Evolutionary conservation across 2,329 filamentous ascomycete genomes (phyloP).

Genomic region (Penicillium sp.): DNA sequence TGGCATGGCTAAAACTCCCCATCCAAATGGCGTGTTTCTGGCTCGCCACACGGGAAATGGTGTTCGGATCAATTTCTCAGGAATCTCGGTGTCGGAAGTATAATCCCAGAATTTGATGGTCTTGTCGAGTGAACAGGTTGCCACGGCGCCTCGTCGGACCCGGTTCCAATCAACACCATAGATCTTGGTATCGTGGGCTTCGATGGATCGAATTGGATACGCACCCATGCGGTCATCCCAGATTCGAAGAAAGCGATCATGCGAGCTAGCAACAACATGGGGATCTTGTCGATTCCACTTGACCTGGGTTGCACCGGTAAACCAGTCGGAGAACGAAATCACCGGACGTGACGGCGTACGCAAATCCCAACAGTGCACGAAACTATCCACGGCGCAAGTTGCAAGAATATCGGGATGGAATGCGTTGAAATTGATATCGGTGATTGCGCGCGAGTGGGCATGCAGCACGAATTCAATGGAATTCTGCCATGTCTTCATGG

Average conservation of each 20-base stretch:
- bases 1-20: conserved; percentile 84
- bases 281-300: conserved; percentile 89
- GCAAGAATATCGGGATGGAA: conserved; percentile 86
- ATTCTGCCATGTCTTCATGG: conserved; percentile 66
- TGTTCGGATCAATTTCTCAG: conserved; percentile 75
- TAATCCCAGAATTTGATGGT: conserved; percentile 96
- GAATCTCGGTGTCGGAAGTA: conserved; percentile 58
- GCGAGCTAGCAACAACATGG: conserved; percentile 85
- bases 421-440: conserved; percentile 93
- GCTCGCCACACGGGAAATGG: conserved; percentile 89
- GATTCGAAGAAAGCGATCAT: conserved; percentile 81
- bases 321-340: conserved; percentile 86
- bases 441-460: conserved; percentile 83
- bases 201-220: conserved; percentile 75
- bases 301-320: conserved; percentile 88
- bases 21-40: conserved; percentile 85
- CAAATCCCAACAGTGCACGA: conserved; percentile 89
- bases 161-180: conserved; percentile 96
- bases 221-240: conserved; percentile 85
- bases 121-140: conserved; percentile 87
- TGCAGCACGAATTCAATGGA: conserved; percentile 87
- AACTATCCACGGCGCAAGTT: conserved; percentile 89
- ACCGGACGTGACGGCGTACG: conserved; percentile 70
- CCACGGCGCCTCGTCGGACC: conserved; percentile 66
- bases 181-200: conserved; percentile 87